These are phyloP conservation scores for Epichloe hybrida DNA, from an alignment of 2,329 filamentous ascomycete genomes.

Conservation along the genomic window DNA sequence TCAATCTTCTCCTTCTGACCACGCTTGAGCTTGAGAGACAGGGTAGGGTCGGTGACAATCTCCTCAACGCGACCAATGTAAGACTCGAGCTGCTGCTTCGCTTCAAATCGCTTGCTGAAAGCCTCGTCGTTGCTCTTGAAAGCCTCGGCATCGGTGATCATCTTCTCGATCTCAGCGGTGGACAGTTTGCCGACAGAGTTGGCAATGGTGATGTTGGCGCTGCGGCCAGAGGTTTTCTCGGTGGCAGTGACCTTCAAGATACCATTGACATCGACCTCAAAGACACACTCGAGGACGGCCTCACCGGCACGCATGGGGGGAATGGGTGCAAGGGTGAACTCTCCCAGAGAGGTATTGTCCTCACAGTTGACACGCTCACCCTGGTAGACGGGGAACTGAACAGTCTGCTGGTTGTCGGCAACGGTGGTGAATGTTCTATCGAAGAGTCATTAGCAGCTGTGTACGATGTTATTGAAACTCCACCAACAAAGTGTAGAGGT, in stretches of 20 bases:
- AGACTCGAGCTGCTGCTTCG: conserved; percentile 96
- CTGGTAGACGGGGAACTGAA: conserved; percentile 83
- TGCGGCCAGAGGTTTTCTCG: conserved; percentile 96
- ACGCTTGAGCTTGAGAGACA: conserved; percentile 96
- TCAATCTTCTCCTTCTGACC: conserved; percentile 99
- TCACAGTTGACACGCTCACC: conserved; percentile 97
- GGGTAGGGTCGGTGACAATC: conserved; percentile 90
- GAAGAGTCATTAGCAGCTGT: not conserved
- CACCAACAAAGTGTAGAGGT: no score
- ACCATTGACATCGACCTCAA: conserved; percentile 99
- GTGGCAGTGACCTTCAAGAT: conserved; percentile 98
- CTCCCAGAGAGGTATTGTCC: conserved; percentile 94
- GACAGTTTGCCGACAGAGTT: conserved; percentile 99
- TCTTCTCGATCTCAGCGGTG: conserved; percentile 86
- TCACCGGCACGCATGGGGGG: conserved; percentile 87
- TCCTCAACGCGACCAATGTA: conserved; percentile 99
- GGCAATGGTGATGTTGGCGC: conserved; percentile 98
- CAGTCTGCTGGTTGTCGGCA: conserved; percentile 52
- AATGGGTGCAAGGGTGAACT: conserved; percentile 87
- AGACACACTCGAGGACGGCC: conserved; percentile 91
- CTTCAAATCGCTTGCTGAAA: conserved; percentile 99
- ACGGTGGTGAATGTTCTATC: conserved; percentile 71
- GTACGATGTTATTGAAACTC: no score
- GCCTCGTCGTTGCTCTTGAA: conserved; percentile 98
- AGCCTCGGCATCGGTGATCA: conserved; percentile 93